Evolutionary conservation across 2,329 filamentous ascomycete species (phyloP).

Genomic region (Fusarium sp.): DNA sequence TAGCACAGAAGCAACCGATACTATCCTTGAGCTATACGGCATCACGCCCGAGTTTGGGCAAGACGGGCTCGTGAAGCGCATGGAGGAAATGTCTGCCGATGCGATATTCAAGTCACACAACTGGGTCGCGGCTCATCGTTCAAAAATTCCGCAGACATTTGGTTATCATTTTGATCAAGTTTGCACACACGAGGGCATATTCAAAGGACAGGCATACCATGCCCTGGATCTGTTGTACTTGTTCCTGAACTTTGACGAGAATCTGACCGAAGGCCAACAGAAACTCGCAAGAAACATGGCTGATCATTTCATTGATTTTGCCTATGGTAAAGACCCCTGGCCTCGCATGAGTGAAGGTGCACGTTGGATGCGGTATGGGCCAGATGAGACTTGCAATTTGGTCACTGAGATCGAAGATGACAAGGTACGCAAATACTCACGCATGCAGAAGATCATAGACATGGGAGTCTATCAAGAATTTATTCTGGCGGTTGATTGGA

Average conservation of each 20-base stretch:
- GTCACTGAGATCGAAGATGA: constrained; percentile 28
- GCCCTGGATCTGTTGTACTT: constrained; percentile 26
- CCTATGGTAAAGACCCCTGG: constrained; percentile 27
- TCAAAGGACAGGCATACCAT: constrained; percentile 28
- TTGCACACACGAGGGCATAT: constrained; percentile 16
- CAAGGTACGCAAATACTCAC: constrained; percentile 10
- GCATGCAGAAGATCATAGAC: constrained; percentile 24
- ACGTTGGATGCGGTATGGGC: constrained; percentile 28
- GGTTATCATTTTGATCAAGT: constrained; percentile 31
- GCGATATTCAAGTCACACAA: constrained; percentile 21
- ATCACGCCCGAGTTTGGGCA: constrained; percentile 2
- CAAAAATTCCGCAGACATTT: constrained; percentile 11
- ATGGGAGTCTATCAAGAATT: constrained; percentile 24
- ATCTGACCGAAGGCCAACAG: constrained; percentile 1
- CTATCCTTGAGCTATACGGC: constrained; percentile 15
- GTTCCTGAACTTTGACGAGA: constrained; percentile 28
- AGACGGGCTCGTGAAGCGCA: background rate
- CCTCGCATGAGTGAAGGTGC: background rate
- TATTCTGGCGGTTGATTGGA: constrained; percentile 11
- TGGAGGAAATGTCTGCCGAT: constrained; percentile 26
- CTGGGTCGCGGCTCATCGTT: constrained; percentile 18
- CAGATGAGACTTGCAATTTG: background rate
- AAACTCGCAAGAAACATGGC: constrained; percentile 12
- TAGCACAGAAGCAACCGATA: background rate
- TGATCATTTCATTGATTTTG: constrained; percentile 23